Evolutionary conservation across 2,329 filamentous ascomycete genomes (phyloP).

Genomic region (Fusarium ambrosium): DNA sequence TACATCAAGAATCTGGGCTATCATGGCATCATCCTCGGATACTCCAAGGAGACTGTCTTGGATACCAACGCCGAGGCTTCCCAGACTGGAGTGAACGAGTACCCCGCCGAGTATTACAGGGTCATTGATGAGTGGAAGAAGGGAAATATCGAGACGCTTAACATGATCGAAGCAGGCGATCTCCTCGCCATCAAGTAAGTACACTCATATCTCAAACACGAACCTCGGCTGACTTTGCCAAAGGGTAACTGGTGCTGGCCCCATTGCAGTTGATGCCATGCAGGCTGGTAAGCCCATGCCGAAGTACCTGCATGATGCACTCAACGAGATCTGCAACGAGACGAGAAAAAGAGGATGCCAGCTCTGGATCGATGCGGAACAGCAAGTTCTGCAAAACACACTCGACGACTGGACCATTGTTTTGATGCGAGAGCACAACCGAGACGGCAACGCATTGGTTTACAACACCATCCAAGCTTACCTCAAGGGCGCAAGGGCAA

Average conservation of each 20-base stretch:
- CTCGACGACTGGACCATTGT: slow-evolving; percentile 51
- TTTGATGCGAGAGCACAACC: slow-evolving; percentile 56
- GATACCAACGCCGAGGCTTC: slow-evolving; percentile 42
- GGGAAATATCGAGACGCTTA: slow-evolving; percentile 65
- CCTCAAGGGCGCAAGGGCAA: slow-evolving; percentile 60
- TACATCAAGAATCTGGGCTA: slow-evolving; percentile 64
- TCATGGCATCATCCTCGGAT: slow-evolving; percentile 66
- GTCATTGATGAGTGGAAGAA: slow-evolving; percentile 62
- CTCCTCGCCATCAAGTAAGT: slow-evolving; percentile 70
- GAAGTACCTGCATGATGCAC: slow-evolving; percentile 54
- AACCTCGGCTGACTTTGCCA: neutral
- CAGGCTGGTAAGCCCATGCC: slow-evolving; percentile 51
- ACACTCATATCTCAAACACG: fast-evolving
- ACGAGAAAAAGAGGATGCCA: slow-evolving; percentile 54
- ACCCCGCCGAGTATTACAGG: slow-evolving; percentile 27
- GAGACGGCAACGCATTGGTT: slow-evolving; percentile 48
- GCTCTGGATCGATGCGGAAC: slow-evolving; percentile 62
- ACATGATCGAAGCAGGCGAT: slow-evolving; percentile 64
- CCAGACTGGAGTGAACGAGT: slow-evolving; percentile 9
- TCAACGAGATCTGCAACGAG: slow-evolving; percentile 55
- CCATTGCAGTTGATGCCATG: slow-evolving; percentile 54
- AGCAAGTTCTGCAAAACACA: slow-evolving; percentile 57
- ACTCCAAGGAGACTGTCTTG: slow-evolving; percentile 63
- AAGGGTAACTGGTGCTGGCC: slow-evolving; percentile 59
- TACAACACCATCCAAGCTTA: slow-evolving; percentile 71